phyloP scores from a whole-genome alignment of 2,329 filamentous ascomycete species.

The Scleromitrula shiraiana region DNA sequence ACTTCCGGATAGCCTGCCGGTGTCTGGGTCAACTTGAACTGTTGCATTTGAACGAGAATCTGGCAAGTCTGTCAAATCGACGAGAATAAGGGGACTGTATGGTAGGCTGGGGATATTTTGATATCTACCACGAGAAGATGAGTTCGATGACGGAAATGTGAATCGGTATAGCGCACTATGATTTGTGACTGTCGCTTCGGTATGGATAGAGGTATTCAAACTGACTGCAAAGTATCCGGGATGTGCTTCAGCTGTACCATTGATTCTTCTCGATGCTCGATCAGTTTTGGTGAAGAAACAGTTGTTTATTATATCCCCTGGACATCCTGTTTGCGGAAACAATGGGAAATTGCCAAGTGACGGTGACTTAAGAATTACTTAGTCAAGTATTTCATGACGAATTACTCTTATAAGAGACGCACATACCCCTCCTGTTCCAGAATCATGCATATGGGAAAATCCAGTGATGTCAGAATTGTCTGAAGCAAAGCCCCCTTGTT shows the following conservation, averaged over 20 bases:
- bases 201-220: constrained; percentile 47
- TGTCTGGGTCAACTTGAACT: constrained; percentile 44
- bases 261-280: constrained; percentile 34
- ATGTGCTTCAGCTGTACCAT: constrained; percentile 44
- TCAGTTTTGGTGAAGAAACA: constrained; percentile 50
- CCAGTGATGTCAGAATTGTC: constrained; percentile 33
- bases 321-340: constrained; percentile 57
- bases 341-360: constrained; percentile 68
- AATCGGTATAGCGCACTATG: constrained; percentile 60
- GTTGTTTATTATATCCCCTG: constrained; percentile 50
- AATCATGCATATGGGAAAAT: constrained; percentile 35
- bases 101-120: constrained; percentile 21
- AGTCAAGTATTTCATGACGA: not conserved
- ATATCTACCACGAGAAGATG: no score
- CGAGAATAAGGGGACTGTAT: constrained; percentile 51
- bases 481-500: constrained; percentile 49
- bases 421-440: constrained; percentile 35
- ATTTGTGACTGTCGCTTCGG: constrained; percentile 62
- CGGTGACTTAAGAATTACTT: constrained; percentile 31
- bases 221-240: constrained; percentile 60
- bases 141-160: constrained; percentile 43
- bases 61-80: constrained; percentile 58
- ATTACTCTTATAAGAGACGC: no score
- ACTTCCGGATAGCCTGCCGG: constrained; percentile 55
- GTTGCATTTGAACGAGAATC: constrained; percentile 51